Evolutionary conservation across 2,329 filamentous ascomycete species (phyloP).

Genomic region (Penicillium brasilianum): DNA sequence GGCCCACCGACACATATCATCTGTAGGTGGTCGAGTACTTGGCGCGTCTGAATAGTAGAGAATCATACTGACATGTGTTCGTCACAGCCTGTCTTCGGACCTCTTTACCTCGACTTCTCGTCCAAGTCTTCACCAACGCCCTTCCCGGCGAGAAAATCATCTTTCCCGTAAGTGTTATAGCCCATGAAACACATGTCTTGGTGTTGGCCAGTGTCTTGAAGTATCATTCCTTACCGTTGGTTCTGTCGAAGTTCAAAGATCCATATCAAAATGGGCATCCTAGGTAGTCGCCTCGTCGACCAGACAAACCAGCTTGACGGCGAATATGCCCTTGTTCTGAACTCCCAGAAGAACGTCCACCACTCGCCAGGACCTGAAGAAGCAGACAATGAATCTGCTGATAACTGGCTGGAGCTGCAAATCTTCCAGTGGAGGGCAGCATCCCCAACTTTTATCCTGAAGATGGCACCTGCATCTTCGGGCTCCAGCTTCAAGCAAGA

Average conservation of each 20-base stretch:
- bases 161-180: neutral
- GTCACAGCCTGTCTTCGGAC: neutral
- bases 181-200: neutral
- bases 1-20: neutral
- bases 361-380: neutral
- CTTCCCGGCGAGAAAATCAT: neutral
- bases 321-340: neutral
- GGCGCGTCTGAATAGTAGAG: neutral
- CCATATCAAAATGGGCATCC: constrained; percentile 5
- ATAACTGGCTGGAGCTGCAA: constrained; percentile 2
- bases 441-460: neutral
- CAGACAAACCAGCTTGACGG: neutral
- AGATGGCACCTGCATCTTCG: neutral
- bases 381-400: neutral
- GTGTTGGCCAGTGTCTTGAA: neutral
- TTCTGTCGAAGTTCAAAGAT: neutral
- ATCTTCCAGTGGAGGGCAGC: constrained; percentile 3
- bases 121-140: neutral
- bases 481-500: neutral
- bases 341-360: neutral
- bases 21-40: neutral
- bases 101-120: neutral
- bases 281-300: neutral
- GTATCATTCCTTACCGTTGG: neutral
- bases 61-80: neutral